Base-by-base conservation (phyloP, 495 filamentous ascomycete genomes). In the Melanomma pulvis-pyrius region DNA sequence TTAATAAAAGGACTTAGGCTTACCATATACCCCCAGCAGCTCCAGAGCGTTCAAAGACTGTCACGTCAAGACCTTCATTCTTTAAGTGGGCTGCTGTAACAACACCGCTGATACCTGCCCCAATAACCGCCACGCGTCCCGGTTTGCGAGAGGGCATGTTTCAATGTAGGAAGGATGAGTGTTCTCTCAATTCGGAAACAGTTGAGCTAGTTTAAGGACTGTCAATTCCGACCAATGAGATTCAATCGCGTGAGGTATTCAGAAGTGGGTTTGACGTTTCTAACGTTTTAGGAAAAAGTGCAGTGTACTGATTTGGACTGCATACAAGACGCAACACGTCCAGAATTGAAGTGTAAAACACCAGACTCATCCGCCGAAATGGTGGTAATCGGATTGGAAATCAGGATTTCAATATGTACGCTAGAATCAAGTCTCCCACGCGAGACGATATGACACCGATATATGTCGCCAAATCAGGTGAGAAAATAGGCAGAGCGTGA, bases 101-200 rank as follows among this genome's bases (percentile, higher is more conserved):
- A 26, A 91, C 82, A 9, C 89, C 88, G 59, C 85, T 88, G 44
- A 90, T 86, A 9, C 89, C 88, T 28, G 87, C 87, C 2, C 89
- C 89, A 60, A 91, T 87, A 17, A 91, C 82, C 12, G 87, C 89
- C 0, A 89, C 84, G 7, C 49, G 51, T 49, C 25, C 32, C 6
- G 61, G 44, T 57, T 15, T 26, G 1, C 21, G 25, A 34, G 48
- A 46, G 3, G 39, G 39, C 56, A 62, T 62, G 44, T 3, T 30
- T 66, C 34, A 15, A 26, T 44, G 2, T n/a, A 12, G 17, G 17
- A 44, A n/a, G 4, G 9, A 11, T 12, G 39, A 26, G 47, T 19
- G 34, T 41, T 22, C 1, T 17, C n/a, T 17, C 3, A 2, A 44
- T 17, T 7, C 39, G 2, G 39, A 44, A 44, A 44, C n/a, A n/a